Evolutionary conservation across 257 asterid species (phyloP).

Genomic region (Petunia secreta): DNA sequence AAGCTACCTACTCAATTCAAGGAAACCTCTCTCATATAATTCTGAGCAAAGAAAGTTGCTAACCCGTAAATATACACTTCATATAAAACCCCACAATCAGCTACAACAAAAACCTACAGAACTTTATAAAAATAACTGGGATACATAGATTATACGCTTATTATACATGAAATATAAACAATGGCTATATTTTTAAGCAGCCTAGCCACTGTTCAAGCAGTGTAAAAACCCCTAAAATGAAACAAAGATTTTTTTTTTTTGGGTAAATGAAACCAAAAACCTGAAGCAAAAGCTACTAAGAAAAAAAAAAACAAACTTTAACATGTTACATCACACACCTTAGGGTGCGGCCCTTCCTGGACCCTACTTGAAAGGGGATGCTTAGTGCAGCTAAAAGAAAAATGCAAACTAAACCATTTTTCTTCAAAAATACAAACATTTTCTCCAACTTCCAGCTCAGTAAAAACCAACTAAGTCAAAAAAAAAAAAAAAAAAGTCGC

Average conservation of each 20-base stretch:
- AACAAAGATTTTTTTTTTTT: no score
- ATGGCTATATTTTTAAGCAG: no score
- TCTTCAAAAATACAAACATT: not conserved
- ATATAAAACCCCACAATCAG: not conserved
- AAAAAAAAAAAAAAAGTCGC: constrained; percentile 34
- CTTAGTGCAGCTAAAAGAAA: not conserved
- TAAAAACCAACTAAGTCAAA: not conserved
- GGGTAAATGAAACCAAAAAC: not conserved
- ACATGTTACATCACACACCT: not conserved
- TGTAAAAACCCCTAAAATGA: no score
- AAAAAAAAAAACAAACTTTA: not conserved
- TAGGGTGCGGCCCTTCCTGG: no score
- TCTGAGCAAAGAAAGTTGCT: constrained; percentile 1
- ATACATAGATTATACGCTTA: no score
- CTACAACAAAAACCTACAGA: not conserved
- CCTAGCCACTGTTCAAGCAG: no score
- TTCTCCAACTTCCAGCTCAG: not conserved
- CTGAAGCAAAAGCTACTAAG: not conserved
- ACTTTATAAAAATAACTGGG: no score
- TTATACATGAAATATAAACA: no score
- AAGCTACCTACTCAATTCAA: constrained; percentile 13
- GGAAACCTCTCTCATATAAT: not conserved
- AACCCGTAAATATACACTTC: not conserved
- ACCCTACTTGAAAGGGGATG: no score
- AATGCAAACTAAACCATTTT: not conserved